Conservation (phyloP, 768 basidiomycete genomes). For the Mycena crocata region DNA sequence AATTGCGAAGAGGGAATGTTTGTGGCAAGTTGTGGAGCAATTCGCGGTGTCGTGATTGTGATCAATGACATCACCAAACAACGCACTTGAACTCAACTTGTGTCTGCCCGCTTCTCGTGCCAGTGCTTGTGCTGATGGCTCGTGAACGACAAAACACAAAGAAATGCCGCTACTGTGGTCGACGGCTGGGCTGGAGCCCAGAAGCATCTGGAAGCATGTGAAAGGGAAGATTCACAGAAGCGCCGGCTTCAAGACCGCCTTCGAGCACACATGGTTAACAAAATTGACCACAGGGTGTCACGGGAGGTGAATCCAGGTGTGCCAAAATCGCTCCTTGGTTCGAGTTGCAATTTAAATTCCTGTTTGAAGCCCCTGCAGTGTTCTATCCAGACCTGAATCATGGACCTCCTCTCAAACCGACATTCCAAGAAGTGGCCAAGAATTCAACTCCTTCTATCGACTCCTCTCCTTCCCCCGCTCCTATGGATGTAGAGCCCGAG, state of each 20-base stretch:
- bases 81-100: background rate
- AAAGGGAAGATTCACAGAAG: background rate
- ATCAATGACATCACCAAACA: conserved; percentile 1
- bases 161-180: background rate
- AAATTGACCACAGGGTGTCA: background rate
- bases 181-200: background rate
- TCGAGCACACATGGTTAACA: background rate
- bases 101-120: background rate
- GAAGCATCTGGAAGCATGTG: conserved; percentile 3
- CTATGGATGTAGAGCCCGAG: background rate
- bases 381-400: background rate
- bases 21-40: background rate
- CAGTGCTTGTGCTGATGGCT: background rate
- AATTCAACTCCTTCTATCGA: background rate
- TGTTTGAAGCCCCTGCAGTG: background rate
- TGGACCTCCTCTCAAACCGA: background rate
- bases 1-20: background rate
- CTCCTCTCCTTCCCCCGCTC: background rate
- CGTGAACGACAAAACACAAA: background rate
- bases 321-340: background rate
- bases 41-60: background rate
- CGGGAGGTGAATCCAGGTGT: background rate
- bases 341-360: background rate
- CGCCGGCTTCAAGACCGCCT: background rate
- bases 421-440: background rate